phyloP scores from a whole-genome alignment of 2,329 filamentous ascomycete species.

The Clarireedia homoeocarpa region DNA sequence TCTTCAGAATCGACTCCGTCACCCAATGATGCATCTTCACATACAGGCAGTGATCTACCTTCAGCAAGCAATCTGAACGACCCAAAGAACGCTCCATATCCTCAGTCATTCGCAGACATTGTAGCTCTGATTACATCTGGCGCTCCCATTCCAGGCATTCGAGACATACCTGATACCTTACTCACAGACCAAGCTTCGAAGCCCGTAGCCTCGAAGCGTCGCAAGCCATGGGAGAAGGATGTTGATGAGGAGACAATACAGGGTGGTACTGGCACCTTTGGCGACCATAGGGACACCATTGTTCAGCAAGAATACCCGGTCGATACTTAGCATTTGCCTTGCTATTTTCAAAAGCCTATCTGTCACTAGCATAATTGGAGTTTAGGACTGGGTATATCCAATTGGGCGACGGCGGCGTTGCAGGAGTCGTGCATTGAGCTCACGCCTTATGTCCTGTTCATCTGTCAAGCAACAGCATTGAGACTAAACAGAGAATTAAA shows the following conservation, averaged over 20 bases:
- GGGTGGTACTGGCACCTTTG: slow-evolving; percentile 17
- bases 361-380: neutral
- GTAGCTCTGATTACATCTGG: slow-evolving; percentile 78
- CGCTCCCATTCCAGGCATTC: slow-evolving; percentile 78
- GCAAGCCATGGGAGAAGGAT: slow-evolving; percentile 73
- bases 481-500: no score
- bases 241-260: slow-evolving; percentile 22
- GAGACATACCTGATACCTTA: slow-evolving; percentile 75
- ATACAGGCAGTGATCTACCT: slow-evolving; percentile 8
- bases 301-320: slow-evolving; percentile 8
- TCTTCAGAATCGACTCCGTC: neutral
- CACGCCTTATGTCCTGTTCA: neutral
- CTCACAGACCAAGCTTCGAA: slow-evolving; percentile 57
- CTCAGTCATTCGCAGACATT: slow-evolving; percentile 76
- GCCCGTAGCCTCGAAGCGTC: slow-evolving; percentile 33
- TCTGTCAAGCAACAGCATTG: no score
- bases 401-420: neutral
- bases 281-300: slow-evolving; percentile 7
- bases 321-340: neutral
- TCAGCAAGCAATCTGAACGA: slow-evolving; percentile 1
- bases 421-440: neutral
- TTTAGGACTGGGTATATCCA: neutral
- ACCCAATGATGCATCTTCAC: neutral
- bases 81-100: slow-evolving; percentile 57
- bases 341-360: neutral